Evolutionary conservation across 495 filamentous ascomycete species (phyloP).

Genomic region (Astrothelium macrocarpum): DNA sequence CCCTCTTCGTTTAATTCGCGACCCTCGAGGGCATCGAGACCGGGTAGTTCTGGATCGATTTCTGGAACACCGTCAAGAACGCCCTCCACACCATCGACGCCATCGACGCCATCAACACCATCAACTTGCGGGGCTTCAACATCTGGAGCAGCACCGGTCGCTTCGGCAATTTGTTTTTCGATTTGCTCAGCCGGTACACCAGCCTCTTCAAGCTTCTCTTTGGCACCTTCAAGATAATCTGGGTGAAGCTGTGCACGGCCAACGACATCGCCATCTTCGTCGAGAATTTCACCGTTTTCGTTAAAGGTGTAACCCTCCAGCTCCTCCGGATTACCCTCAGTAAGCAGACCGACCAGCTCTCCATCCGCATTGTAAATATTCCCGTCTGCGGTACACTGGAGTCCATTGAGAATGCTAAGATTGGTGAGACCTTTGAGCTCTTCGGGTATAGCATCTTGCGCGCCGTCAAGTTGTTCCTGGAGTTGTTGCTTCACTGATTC

Average conservation of each 20-base stretch:
- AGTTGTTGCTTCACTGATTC: conserved; percentile 25
- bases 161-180: conserved; percentile 31
- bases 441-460: conserved; percentile 25
- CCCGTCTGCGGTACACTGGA: conserved; percentile 47
- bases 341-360: conserved; percentile 15
- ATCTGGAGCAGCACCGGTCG: conserved; percentile 25
- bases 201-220: not conserved
- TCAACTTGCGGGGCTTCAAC: conserved; percentile 22
- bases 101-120: conserved; percentile 15
- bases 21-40: conserved; percentile 50
- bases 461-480: conserved; percentile 31
- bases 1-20: conserved; percentile 50
- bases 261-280: conserved; percentile 49
- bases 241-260: conserved; percentile 38
- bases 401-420: conserved; percentile 40
- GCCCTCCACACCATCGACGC: conserved; percentile 15
- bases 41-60: conserved; percentile 39
- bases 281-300: conserved; percentile 50
- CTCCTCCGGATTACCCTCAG: conserved; percentile 17
- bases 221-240: conserved; percentile 14
- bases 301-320: conserved; percentile 41
- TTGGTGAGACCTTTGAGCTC: conserved; percentile 28
- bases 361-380: conserved; percentile 40
- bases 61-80: conserved; percentile 23
- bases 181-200: conserved; percentile 29